Evolutionary conservation across 2,329 filamentous ascomycete genomes (phyloP).

Genomic region (Fusarium irregulare): DNA sequence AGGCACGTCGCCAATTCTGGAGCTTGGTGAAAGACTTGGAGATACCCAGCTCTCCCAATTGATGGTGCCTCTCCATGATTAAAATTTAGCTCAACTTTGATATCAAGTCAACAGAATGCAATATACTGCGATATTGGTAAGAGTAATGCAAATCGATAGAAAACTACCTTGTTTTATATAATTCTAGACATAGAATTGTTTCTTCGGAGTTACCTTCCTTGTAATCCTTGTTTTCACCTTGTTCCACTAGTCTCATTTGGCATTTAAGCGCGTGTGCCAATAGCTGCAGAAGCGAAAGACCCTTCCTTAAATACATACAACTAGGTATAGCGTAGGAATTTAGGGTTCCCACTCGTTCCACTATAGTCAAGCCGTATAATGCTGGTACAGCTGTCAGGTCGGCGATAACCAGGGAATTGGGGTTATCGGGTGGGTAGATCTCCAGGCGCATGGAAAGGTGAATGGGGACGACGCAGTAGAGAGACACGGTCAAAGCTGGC

Average conservation of each 20-base stretch:
- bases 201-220: neutral
- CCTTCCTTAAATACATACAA: neutral
- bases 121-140: neutral
- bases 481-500: neutral
- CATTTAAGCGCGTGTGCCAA: too few relatives aligned
- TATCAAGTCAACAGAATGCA: neutral
- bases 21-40: neutral
- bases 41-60: neutral
- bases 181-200: too few relatives aligned
- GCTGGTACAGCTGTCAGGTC: neutral
- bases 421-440: neutral
- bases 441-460: neutral
- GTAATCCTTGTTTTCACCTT: neutral
- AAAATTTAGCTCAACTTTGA: neutral
- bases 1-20: neutral
- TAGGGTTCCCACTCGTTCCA: neutral
- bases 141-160: neutral
- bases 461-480: neutral
- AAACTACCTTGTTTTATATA: neutral
- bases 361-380: neutral
- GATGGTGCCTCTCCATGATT: neutral
- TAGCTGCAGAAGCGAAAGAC: neutral
- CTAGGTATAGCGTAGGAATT: neutral
- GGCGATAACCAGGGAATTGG: neutral
- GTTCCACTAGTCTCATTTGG: too few relatives aligned